Evolutionary conservation across 1,139 yeast genomes (phyloP), one percentile per base, ranked within the genome.

Genomic region (Dujonia santamariae): DNA sequence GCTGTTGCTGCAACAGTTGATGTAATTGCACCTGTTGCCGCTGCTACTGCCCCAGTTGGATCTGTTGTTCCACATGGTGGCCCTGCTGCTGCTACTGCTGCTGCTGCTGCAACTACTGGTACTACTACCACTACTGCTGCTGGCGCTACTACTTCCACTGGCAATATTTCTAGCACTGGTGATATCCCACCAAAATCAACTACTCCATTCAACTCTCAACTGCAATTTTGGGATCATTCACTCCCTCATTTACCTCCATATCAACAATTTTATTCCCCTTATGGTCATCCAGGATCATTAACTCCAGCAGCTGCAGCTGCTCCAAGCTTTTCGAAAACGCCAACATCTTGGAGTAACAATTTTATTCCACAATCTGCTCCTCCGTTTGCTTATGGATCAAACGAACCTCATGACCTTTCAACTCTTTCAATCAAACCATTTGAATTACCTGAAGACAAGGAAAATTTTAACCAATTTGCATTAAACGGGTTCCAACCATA

Each of bases 331-430:
- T 43, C 54, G 19, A 30, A 9, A 27, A 54, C 67, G 9, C 45
- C 57, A 3, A 42, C 43, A 24, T 51, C 67, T 7, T 63, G 68
- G 68, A 55, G 52, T 32, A 47, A 38, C 35, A 50, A 39, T 28
- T 58, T 53, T 32, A 45, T 62, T 14, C 67, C 70, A 1, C 52
- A 59, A 21, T 52, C 65, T 3, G 70, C 71, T 5, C 71, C 71
- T 23, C 67, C 70, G 0, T 54, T 61, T 31, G 32, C 50, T 8
- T 20, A 21, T n/a, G 21, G 11, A 16, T 4, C 30, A 8, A 21
- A 27, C 21, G 16, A 17, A 14, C 8, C 30, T 17, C 13, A 14
- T 6, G 27, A 16, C 18, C 30, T 27, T 15, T 27, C 30, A n/a
- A n/a, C 12, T 4, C 42, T 51, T 31, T 46, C 45, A 36, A 54